Percentiles rank a stretch among this genome's conserved stretches.
These are phyloP conservation scores for Fusarium torreyae DNA, from an alignment of 2,329 filamentous ascomycete genomes.

Conservation along the genomic window DNA sequence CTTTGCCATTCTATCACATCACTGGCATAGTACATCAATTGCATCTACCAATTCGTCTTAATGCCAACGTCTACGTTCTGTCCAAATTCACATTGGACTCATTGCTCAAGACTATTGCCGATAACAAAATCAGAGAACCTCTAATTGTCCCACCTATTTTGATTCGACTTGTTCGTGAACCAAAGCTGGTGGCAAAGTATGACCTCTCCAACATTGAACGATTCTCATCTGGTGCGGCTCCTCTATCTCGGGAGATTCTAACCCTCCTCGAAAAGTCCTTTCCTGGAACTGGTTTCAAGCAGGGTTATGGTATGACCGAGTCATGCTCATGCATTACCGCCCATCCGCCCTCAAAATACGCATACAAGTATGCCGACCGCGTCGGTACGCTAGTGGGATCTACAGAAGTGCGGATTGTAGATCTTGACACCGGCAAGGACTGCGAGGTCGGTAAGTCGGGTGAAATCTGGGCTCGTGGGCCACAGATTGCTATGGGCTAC, in stretches of 20 bases:
- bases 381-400: conserved; percentile 57
- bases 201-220: conserved; percentile 26
- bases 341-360: conserved; percentile 79
- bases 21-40: conserved; percentile 20
- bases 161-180: conserved; percentile 1
- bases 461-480: conserved; percentile 6
- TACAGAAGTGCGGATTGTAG: conserved; percentile 80
- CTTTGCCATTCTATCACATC: conserved; percentile 50
- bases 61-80: background rate
- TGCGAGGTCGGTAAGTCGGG: conserved; percentile 73
- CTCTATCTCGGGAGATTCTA: conserved; percentile 27
- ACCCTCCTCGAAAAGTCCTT: conserved; percentile 25
- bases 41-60: background rate
- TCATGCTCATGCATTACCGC: conserved; percentile 81
- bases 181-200: conserved; percentile 15
- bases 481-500: conserved; percentile 18
- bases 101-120: background rate
- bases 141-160: conserved; percentile 10
- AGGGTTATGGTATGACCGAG: conserved; percentile 90
- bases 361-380: conserved; percentile 21
- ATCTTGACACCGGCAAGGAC: conserved; percentile 69
- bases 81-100: conserved; percentile 9
- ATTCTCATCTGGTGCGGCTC: conserved; percentile 38
- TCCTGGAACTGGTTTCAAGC: conserved; percentile 35
- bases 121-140: conserved; percentile 1